phyloP scores from a whole-genome alignment of 2,329 filamentous ascomycete genomes.

The Xylariaceae sp. region DNA sequence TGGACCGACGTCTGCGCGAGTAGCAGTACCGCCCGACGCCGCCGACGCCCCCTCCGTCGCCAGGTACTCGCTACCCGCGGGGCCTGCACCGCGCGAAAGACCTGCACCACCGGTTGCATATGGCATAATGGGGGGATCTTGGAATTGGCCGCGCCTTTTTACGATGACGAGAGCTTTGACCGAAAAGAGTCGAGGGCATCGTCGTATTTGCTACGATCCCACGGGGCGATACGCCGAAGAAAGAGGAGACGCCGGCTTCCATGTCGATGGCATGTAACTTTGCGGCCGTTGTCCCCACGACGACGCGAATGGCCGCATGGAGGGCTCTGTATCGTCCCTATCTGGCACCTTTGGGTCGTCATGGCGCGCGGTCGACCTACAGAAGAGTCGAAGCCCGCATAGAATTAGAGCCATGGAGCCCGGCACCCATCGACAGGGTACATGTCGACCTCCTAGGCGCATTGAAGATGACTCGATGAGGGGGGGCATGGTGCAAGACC shows the following conservation, averaged over 20 bases:
- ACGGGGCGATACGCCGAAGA: conserved; percentile 17
- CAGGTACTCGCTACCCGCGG: conserved; percentile 26
- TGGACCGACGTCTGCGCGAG: conserved; percentile 36
- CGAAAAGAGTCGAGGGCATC: conserved; percentile 22
- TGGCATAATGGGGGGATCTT: conserved; percentile 18
- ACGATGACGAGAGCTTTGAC: conserved; percentile 26
- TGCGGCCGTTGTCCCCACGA: too few species aligned
- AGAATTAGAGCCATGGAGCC: too few species aligned
- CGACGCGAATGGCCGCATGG: too few species aligned
- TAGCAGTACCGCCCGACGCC: conserved; percentile 27
- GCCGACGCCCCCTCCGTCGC: conserved; percentile 14
- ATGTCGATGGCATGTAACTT: conserved; percentile 4
- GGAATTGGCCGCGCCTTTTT: conserved; percentile 21
- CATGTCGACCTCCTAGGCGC: too few species aligned
- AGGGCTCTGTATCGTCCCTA: too few species aligned
- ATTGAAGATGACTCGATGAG: too few species aligned
- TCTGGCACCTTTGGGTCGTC: too few species aligned
- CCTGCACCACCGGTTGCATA: conserved; percentile 28
- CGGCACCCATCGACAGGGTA: too few species aligned
- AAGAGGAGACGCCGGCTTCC: conserved; percentile 8
- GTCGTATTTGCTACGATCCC: conserved; percentile 22
- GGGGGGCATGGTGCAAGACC: too few species aligned
- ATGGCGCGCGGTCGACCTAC: too few species aligned
- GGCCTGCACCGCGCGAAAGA: conserved; percentile 21
- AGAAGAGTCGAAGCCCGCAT: too few species aligned